Evolutionary conservation across 2,329 filamentous ascomycete species (phyloP), one percentile per base, ranked within the genome.

Genomic region (Lecanicillium sp.): DNA sequence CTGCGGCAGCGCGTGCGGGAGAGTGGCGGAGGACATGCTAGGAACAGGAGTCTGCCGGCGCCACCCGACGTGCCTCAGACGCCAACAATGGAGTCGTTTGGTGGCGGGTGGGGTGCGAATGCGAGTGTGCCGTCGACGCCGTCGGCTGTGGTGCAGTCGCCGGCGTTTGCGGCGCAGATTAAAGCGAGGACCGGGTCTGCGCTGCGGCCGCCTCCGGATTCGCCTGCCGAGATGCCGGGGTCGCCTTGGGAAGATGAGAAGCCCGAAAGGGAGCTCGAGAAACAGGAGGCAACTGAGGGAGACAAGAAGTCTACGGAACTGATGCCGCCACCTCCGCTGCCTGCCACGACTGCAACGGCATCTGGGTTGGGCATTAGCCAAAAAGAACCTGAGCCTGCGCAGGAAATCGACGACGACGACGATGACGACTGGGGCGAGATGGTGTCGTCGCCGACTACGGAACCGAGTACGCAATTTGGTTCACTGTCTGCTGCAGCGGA

Each of bases 371-470:
- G 43, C 20, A 41, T 20, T 23, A 10, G 38, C 20, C 21, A 6
- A 21, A 30, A 9, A 5, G 35, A 32, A 10, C 6, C 5, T 2
- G 44, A 37, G 30, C 15, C 41, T 17, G 4, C 3, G 7, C 7
- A 45, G 4, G n/a, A 12, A 15, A 19, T n/a, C 1, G 60, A 60
- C 0, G 64, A 67, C 5, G 66, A 71, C 1, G 72, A 77, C 5
- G 75, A 78, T 2, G 76, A 79, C 37, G 77, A 81, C 30, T 81
- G 78, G 78, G 78, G 78, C 2, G 78, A 81, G 51, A 81, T 81
- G 78, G 67, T 81, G 27, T 60, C 64, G 3, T 66, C 63, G 4
- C 60, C 65, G 2, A 53, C 59, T 2, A 47, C 32, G 4, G 23
- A 43, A 24, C 15, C 26, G 19, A 33, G 30, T n/a, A 5, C 35